Evolutionary conservation across 2,329 filamentous ascomycete genomes (phyloP).

Genomic region (Chaetomium sp.): DNA sequence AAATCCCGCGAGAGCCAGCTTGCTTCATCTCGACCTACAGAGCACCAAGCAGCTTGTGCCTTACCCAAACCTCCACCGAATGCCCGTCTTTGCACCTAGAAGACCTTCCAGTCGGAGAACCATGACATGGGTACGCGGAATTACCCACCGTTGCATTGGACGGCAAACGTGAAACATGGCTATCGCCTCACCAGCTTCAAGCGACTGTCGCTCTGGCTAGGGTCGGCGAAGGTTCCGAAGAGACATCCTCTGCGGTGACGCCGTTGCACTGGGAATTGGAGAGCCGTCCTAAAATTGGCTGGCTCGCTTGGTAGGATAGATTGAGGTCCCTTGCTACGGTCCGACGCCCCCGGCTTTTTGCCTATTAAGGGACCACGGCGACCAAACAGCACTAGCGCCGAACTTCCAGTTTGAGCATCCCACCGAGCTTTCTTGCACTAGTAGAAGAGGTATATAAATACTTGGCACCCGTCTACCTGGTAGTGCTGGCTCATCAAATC

Average conservation of each 20-base stretch:
- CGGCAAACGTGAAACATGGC: background rate
- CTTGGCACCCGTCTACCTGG: slow-evolving; percentile 1
- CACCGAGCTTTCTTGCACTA: slow-evolving; percentile 6
- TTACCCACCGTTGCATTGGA: slow-evolving; percentile 1
- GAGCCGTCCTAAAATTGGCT: slow-evolving; percentile 1
- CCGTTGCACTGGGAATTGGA: background rate
- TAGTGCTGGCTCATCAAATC: background rate
- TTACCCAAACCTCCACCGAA: background rate
- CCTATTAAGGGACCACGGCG: slow-evolving; percentile 7
- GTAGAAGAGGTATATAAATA: slow-evolving; percentile 5
- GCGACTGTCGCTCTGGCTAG: background rate
- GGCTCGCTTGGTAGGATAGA: slow-evolving; percentile 18
- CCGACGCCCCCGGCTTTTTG: slow-evolving; percentile 15
- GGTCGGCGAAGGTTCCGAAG: slow-evolving; percentile 8
- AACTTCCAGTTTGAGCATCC: slow-evolving; percentile 17
- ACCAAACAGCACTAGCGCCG: slow-evolving; percentile 5
- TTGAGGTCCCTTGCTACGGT: slow-evolving; percentile 12
- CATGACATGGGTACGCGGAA: background rate
- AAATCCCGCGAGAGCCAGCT: background rate
- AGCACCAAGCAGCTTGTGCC: background rate
- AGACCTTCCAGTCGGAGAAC: background rate
- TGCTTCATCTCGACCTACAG: background rate
- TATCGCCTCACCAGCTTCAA: background rate
- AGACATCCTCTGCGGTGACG: background rate
- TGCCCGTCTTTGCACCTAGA: background rate